Conservation (phyloP, 2,329 filamentous ascomycete species). For the Ustilaginoidea virens region DNA sequence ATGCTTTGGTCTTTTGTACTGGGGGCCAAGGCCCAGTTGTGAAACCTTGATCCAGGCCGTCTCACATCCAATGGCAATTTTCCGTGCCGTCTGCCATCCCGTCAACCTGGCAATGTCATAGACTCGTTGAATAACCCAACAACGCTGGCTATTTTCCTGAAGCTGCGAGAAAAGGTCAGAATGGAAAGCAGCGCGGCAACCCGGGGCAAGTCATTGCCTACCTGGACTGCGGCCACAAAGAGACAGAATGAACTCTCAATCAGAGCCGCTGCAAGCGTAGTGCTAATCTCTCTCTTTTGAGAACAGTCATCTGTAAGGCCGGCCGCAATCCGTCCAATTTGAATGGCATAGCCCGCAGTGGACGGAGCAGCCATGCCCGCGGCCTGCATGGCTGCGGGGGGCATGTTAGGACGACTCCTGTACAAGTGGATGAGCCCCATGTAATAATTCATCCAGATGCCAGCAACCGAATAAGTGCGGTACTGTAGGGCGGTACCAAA, state of each 20-base stretch:
- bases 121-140: slow-evolving; percentile 62
- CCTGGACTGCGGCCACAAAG: slow-evolving; percentile 73
- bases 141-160: slow-evolving; percentile 53
- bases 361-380: slow-evolving; percentile 61
- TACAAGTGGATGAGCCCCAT: slow-evolving; percentile 73
- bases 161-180: slow-evolving; percentile 1
- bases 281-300: slow-evolving; percentile 47
- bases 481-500: slow-evolving; percentile 76
- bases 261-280: slow-evolving; percentile 62
- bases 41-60: slow-evolving; percentile 66
- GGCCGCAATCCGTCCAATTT: slow-evolving; percentile 67
- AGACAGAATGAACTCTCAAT: slow-evolving; percentile 71
- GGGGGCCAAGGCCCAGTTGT: slow-evolving; percentile 58
- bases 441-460: slow-evolving; percentile 78
- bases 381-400: slow-evolving; percentile 76
- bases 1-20: slow-evolving; percentile 41
- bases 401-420: slow-evolving; percentile 76
- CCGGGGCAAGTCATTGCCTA: slow-evolving; percentile 13
- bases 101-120: slow-evolving; percentile 64
- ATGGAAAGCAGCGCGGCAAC: neutral
- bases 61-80: slow-evolving; percentile 76
- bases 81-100: slow-evolving; percentile 71
- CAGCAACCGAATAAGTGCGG: slow-evolving; percentile 72
- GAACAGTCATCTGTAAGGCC: slow-evolving; percentile 47
- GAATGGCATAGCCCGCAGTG: slow-evolving; percentile 55